Base-by-base conservation (phyloP, 148 eudicot genomes). In the Fagopyrum esculentum region DNA sequence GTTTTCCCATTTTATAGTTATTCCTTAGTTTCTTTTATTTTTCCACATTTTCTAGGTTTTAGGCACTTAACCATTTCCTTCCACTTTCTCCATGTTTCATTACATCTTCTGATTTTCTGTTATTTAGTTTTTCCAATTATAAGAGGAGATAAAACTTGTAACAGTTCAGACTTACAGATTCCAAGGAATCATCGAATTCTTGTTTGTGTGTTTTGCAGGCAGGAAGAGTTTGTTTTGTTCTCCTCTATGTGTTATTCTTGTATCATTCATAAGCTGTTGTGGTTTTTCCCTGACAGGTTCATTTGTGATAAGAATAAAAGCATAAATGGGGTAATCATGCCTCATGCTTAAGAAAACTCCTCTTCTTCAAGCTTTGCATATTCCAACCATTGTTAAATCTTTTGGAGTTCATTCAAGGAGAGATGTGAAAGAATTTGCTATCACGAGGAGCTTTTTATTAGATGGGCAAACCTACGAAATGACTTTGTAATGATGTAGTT, bases 261-360 rank as follows among this genome's bases (percentile, higher is more conserved):
- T 43, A 13, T 56, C 45, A 35, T 22, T 35, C 30, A 29, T 60
- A 49, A 30, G 11, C 47, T 29, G 72, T 68, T 50, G 48, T n/a
- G n/a, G 26, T 77, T 66, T 61, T 46, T 80, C 48, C 68, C 74
- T 83, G 76, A 75, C 93, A 94, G 98, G 98, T 86, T 94, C 98
- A 6, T 92, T 94, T 80, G 82, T 85, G 79, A 78, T 85, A 11
- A 85, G 98, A 51, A 90, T 94, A 78, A 94, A 94, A 83, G 97
- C 83, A 9, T 93, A 88, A 86, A n/a, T 13, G 47, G 71, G 46
- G 46, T 4, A 1, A 29, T 63, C 16, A 43, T 63, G 40, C 69
- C 69, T 63, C 2, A 12, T 10, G 69, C n/a, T 30, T 30, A 16
- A 30, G 2, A 30, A 63, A 30, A 63, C 40, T 63, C 45, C 0